Evolutionary conservation across 2,329 filamentous ascomycete genomes (phyloP), one percentile per base, ranked within the genome.

Genomic region (Xylariaceae sp.): DNA sequence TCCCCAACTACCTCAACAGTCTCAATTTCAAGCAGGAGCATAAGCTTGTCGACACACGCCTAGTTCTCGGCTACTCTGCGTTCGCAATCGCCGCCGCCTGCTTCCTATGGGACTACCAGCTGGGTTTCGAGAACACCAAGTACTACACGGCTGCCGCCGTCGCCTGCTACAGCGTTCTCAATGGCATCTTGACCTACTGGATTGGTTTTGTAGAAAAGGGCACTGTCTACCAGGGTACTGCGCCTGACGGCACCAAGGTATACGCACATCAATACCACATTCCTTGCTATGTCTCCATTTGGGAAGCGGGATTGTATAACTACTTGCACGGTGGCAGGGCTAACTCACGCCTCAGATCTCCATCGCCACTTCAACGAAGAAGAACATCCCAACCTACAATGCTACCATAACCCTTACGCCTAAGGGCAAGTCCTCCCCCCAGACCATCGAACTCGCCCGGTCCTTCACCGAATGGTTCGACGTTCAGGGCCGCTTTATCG

Each of bases 71-170:
- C 49, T 97, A 94, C 68, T 66, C 74, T 16, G 87, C 89, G 46
- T 89, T 97, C 56, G 64, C 76, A 44, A 81, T 96, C 48, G 85
- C 89, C 15, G 90, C 76, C 17, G 85, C 81, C 47, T 89, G 88
- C 56, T 97, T 97, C 73, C 81, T 80, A 48, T 90, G 89, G 70
- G 93, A 98, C 74, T 95, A 89, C 71, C 88, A 87, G 61, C 73
- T 89, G 36, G 91, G 90, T 54, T 97, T 93, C 76, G 88, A 95
- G 49, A 72, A 68, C 47, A 95, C 90, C 15, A 94, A 93, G 66
- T 69, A 76, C 49, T 91, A 83, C 70, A 94, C 91, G 0, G 77
- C 86, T 3, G 77, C 74, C 30, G 91, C 93, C 3, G 91, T 97
- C 4, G 73, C 75, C 9, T 61, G 83, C 13, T 98, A 98, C 70